A percentile compares a stretch with the other conserved stretches of the same genome.
phyloP scores from a whole-genome alignment of 768 basidiomycete species.

The Serendipita sp. region DNA sequence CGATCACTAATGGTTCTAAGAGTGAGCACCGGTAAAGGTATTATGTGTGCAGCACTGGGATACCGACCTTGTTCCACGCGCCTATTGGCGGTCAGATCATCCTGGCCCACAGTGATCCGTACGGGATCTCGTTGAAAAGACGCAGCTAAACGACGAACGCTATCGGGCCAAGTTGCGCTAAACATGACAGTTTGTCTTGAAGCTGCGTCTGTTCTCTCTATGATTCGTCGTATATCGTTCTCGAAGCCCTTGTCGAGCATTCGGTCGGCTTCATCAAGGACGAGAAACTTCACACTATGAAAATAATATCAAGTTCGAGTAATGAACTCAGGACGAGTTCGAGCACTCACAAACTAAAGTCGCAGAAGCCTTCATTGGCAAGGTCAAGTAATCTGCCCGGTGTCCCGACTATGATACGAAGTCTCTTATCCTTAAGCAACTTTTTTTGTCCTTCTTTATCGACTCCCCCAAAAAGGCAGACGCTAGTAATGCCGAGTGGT shows the following conservation, averaged over 20 bases:
- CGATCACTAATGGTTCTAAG: constrained; percentile 30
- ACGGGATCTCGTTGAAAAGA: constrained; percentile 77
- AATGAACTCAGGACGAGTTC: not conserved
- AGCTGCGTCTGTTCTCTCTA: constrained; percentile 50
- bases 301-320: not conserved
- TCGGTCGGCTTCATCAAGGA: constrained; percentile 93
- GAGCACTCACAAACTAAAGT: constrained; percentile 50
- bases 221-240: constrained; percentile 88
- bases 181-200: constrained; percentile 92
- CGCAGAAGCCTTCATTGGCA: constrained; percentile 71
- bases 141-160: constrained; percentile 72
- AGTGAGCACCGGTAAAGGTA: not conserved
- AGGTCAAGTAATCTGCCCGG: constrained; percentile 88
- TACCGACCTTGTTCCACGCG: constrained; percentile 60
- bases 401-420: constrained; percentile 79
- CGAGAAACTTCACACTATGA: constrained; percentile 69
- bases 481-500: constrained; percentile 57
- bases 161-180: constrained; percentile 97
- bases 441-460: constrained; percentile 70
- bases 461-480: constrained; percentile 92
- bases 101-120: constrained; percentile 85
- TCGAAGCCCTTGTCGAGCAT: constrained; percentile 99
- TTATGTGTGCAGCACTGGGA: not conserved
- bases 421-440: constrained; percentile 35
- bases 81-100: constrained; percentile 87